These are phyloP conservation scores for Penstemon barbatus DNA, from an alignment of 257 asterid species.

Conservation along the genomic window DNA sequence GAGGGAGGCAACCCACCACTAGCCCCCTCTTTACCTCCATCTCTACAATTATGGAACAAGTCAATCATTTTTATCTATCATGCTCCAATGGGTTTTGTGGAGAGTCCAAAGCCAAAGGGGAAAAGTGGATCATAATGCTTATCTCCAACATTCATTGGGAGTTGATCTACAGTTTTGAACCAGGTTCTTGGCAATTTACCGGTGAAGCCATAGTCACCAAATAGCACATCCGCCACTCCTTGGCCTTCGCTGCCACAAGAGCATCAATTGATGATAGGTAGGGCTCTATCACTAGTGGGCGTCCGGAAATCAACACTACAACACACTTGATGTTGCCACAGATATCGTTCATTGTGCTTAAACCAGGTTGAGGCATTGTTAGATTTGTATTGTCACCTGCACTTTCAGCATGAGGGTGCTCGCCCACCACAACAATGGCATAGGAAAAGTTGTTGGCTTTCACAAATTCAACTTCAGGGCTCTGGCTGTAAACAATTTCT, in stretches of 20 bases:
- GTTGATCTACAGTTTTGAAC: no score
- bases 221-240: slow-evolving; percentile 41
- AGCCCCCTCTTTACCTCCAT: no score
- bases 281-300: slow-evolving; percentile 49
- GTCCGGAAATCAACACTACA: slow-evolving; percentile 45
- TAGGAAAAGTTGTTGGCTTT: slow-evolving; percentile 32
- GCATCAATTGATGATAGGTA: slow-evolving; percentile 41
- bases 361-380: slow-evolving; percentile 39
- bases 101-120: slow-evolving; percentile 45
- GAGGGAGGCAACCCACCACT: no score
- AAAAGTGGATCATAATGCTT: slow-evolving; percentile 7
- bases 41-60: no score
- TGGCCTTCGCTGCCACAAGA: slow-evolving; percentile 54
- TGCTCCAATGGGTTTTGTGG: slow-evolving; percentile 21
- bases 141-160: no score
- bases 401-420: slow-evolving; percentile 52
- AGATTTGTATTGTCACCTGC: slow-evolving; percentile 41
- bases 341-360: slow-evolving; percentile 30
- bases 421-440: slow-evolving; percentile 55
- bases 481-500: slow-evolving; percentile 25
- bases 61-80: not conserved
- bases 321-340: slow-evolving; percentile 47
- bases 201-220: no score
- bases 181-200: no score
- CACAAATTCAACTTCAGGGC: slow-evolving; percentile 22